These are phyloP conservation scores for Lumnitzera littorea DNA, from an alignment of 345 rosid genomes.

Conservation along the genomic window DNA sequence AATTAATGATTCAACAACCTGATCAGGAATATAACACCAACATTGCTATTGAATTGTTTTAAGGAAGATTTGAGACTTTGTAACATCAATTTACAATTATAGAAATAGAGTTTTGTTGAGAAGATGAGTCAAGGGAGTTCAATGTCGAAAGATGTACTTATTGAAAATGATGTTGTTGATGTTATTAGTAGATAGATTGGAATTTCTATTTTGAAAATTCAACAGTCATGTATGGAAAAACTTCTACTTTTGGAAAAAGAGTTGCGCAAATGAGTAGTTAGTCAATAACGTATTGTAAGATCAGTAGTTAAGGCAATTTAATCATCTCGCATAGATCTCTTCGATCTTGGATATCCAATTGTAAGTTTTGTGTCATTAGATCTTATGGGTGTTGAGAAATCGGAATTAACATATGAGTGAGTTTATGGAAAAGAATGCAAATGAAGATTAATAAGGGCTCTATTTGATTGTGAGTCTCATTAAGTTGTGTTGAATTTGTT, in stretches of 20 bases:
- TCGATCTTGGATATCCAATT: conserved; percentile 94
- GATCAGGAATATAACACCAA: no score
- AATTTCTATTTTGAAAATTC: conserved; percentile 88
- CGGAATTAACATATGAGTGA: conserved; percentile 99
- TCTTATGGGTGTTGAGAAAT: conserved; percentile 97
- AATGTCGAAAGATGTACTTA: conserved; percentile 81
- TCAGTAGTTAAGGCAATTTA: conserved; percentile 96
- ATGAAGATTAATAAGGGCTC: conserved; percentile 91
- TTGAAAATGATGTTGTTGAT: conserved; percentile 86
- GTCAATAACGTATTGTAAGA: conserved; percentile 90
- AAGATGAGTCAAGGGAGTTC: conserved; percentile 41
- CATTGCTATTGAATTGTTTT: no score
- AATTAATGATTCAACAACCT: no score
- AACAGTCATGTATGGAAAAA: conserved; percentile 90
- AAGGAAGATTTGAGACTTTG: no score
- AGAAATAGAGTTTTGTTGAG: no score
- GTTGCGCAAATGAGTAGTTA: conserved; percentile 82
- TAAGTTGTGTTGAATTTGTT: conserved; percentile 85
- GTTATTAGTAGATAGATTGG: conserved; percentile 97
- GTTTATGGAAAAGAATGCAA: conserved; percentile 98
- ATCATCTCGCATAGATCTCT: conserved; percentile 90
- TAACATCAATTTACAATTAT: no score
- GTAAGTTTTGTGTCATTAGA: conserved; percentile 99
- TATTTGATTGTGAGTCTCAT: conserved; percentile 98
- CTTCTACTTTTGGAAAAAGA: conserved; percentile 80